Percentiles rank a stretch among this genome's conserved stretches.
These are phyloP conservation scores for Claviceps sp. DNA, from an alignment of 2,329 filamentous ascomycete species.

Conservation along the genomic window DNA sequence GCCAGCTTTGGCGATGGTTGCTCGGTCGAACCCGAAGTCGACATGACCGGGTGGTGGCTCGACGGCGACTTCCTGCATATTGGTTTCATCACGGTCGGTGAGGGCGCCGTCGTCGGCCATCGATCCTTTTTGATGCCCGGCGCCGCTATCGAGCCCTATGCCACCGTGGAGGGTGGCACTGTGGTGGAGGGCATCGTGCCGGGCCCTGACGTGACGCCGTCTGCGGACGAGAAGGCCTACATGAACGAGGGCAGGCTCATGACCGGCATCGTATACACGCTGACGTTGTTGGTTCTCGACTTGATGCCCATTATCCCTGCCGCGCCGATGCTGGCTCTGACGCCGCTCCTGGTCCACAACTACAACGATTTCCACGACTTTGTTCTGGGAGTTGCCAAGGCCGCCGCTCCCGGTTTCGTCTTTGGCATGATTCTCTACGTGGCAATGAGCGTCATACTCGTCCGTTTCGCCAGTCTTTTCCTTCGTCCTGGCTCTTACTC, in stretches of 20 bases:
- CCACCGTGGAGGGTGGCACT: slow-evolving; percentile 8
- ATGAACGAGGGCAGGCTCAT: background rate
- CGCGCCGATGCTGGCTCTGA: slow-evolving; percentile 6
- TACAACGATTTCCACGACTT: slow-evolving; percentile 6
- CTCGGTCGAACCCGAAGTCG: slow-evolving; percentile 11
- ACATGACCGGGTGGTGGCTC: slow-evolving; percentile 11
- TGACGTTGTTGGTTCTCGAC: slow-evolving; percentile 7
- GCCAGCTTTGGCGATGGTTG: slow-evolving; percentile 10
- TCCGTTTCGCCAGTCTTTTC: slow-evolving; percentile 6
- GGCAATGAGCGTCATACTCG: background rate
- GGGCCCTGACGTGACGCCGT: slow-evolving; percentile 1
- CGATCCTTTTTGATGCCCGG: slow-evolving; percentile 10
- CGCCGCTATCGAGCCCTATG: slow-evolving; percentile 8
- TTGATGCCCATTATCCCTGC: slow-evolving; percentile 6
- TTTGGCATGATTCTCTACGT: slow-evolving; percentile 6
- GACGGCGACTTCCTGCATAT: slow-evolving; percentile 12
- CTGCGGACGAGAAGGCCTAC: background rate
- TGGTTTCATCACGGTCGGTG: slow-evolving; percentile 8
- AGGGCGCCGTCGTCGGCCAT: slow-evolving; percentile 9
- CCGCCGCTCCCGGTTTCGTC: slow-evolving; percentile 4
- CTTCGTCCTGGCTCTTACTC: slow-evolving; percentile 10
- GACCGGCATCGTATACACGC: slow-evolving; percentile 6
- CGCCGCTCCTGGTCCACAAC: slow-evolving; percentile 6
- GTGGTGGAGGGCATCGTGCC: slow-evolving; percentile 7
- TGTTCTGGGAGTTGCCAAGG: slow-evolving; percentile 1